Evolutionary conservation across 2,329 filamentous ascomycete genomes (phyloP), one percentile per base, ranked within the genome.

Genomic region (Ophiostoma himal-ulmi): DNA sequence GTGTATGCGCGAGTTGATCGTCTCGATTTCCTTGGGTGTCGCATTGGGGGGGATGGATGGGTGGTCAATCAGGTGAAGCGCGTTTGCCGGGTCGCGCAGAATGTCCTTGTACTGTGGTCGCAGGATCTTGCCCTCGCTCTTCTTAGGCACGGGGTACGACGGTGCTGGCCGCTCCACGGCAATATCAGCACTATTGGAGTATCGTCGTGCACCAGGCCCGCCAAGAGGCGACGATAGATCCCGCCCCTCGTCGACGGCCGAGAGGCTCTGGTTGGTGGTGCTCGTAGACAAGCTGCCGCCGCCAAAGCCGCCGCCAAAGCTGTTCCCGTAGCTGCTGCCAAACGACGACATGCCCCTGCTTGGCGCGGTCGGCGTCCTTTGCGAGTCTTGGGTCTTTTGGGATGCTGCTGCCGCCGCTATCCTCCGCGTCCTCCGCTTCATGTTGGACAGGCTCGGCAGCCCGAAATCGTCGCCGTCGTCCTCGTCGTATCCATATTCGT

Each of bases 41-140:
- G 94, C 92, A 77, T 91, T 90, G 36, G 85, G 81, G 13, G 92
- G 88, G 65, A 91, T 83, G 0, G 91, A 82, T 6, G 93, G 89
- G 79, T 99, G 94, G 75, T 91, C 91, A 76, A 99, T 98, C 8
- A 99, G 87, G 78, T 99, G 94, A 64, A 99, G 82, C 8, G 94
- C 93, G 78, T 99, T 99, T 69, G 93, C 95, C 13, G 96, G 96
- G 78, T 90, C 88, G 83, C 86, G 87, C 26, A 99, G 81, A 65
- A 99, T 96, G 73, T 99, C 95, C 80, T 99, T 97, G 80, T 98
- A 99, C 79, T 99, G 95, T 68, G 95, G 95, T 73, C 95, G 88
- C 30, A 99, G 82, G 72, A 98, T 98, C 83, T 99, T 99, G 37
- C 93, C 94, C 78, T 97, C 94, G 73, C 86, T 89, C 80, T 94